Evolutionary conservation across 768 basidiomycete species (phyloP).

Genomic region (Pleurotus salmoneostramineus): DNA sequence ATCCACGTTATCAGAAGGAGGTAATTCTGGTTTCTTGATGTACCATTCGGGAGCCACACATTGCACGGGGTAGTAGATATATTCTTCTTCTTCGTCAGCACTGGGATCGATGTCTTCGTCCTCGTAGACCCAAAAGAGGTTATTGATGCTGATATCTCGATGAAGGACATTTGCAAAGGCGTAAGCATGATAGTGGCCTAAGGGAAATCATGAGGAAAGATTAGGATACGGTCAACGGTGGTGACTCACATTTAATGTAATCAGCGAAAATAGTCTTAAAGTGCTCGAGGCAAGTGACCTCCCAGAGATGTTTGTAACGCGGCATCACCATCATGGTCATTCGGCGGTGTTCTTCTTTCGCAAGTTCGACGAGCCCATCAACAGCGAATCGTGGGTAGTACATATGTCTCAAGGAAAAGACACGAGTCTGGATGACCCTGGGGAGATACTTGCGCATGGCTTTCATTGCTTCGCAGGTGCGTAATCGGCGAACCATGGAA

Average conservation of each 20-base stretch:
- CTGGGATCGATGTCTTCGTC: not conserved
- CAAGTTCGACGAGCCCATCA: not conserved
- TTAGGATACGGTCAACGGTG: too few relatives aligned
- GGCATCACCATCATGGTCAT: not conserved
- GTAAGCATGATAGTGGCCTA: not conserved
- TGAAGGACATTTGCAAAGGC: not conserved
- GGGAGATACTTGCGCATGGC: not conserved
- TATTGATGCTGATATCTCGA: not conserved
- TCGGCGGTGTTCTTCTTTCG: not conserved
- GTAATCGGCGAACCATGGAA: not conserved
- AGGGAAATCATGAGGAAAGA: too few relatives aligned
- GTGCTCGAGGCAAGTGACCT: not conserved
- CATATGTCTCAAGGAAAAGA: not conserved
- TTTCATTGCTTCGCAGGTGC: not conserved
- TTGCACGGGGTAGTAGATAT: not conserved
- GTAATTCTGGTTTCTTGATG: too few relatives aligned
- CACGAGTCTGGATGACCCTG: not conserved
- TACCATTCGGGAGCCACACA: not conserved
- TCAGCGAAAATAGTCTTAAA: not conserved
- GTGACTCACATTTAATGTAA: not conserved
- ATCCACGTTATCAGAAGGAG: too few relatives aligned
- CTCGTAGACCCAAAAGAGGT: not conserved
- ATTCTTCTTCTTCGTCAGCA: not conserved
- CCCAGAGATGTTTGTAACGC: slow-evolving; percentile 5
- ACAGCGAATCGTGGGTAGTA: too few relatives aligned